Conservation (phyloP, 176 grass and related monocot genomes). For the Phyllostachys edulis region DNA sequence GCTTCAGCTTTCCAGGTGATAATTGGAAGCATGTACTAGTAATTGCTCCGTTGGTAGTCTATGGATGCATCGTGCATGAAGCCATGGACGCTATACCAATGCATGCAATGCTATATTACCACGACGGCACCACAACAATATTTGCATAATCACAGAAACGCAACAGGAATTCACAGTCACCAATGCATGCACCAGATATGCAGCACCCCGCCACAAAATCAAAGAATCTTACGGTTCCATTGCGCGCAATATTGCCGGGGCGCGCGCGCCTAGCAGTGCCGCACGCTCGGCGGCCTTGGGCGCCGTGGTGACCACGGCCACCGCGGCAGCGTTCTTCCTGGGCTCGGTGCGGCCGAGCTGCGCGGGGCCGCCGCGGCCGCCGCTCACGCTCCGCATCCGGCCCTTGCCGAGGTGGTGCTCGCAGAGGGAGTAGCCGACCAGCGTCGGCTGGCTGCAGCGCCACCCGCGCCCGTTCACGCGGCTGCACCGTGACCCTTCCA, state of each 20-base stretch:
- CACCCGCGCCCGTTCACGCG: conserved; percentile 93
- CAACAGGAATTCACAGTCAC: conserved; percentile 2
- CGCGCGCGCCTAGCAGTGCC: background rate
- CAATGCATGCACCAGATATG: conserved; percentile 23
- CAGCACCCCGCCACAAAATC: conserved; percentile 21
- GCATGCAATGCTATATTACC: background rate
- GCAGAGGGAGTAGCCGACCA: conserved; percentile 85
- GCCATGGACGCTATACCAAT: background rate
- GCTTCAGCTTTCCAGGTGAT: conserved; percentile 25
- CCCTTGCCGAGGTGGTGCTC: conserved; percentile 97
- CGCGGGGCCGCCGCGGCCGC: background rate
- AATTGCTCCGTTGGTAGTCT: background rate
- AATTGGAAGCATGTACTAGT: background rate
- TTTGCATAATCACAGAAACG: conserved; percentile 17
- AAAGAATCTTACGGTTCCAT: conserved; percentile 11
- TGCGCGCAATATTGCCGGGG: no score
- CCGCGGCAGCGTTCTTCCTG: background rate
- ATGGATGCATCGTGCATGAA: background rate
- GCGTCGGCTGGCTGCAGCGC: conserved; percentile 86
- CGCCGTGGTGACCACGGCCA: background rate
- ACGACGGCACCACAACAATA: background rate
- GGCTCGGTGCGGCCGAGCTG: conserved; percentile 54
- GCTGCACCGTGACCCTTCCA: conserved; percentile 89
- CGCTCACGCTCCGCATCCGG: conserved; percentile 35
- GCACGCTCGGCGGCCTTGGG: conserved; percentile 1